Evolutionary conservation across 2,329 filamentous ascomycete genomes (phyloP).

Genomic region (Beauveria medogensis): DNA sequence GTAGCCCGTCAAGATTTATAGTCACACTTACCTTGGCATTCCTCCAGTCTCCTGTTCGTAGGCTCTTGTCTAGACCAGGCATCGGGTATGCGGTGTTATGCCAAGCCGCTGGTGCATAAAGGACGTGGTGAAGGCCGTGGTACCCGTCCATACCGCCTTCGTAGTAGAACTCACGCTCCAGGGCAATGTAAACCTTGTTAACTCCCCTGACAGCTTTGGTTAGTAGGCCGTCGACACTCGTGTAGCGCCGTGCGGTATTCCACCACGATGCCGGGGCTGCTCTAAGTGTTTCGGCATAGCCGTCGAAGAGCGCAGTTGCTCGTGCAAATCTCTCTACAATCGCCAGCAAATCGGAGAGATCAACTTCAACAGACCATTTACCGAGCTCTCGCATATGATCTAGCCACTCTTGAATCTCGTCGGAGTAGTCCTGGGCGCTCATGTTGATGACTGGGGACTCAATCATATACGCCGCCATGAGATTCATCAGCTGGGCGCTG

Average conservation of each 20-base stretch:
- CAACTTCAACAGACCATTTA: conserved; percentile 20
- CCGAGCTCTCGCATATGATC: conserved; percentile 24
- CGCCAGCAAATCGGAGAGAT: conserved; percentile 28
- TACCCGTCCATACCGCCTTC: conserved; percentile 5
- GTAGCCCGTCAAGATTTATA: neutral
- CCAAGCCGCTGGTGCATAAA: neutral
- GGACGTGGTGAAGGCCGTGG: neutral
- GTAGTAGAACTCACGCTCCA: conserved; percentile 5
- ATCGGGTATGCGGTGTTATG: neutral
- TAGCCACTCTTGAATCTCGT: conserved; percentile 28
- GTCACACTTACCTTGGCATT: neutral
- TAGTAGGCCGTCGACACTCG: no score
- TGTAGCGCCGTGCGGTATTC: neutral
- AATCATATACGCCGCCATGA: conserved; percentile 32
- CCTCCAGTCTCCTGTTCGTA: neutral
- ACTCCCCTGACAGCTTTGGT: neutral
- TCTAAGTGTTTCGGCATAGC: neutral
- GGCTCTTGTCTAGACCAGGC: conserved; percentile 1
- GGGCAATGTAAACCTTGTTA: neutral
- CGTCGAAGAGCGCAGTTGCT: neutral
- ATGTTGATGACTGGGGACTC: conserved; percentile 31
- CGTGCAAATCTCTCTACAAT: conserved; percentile 30
- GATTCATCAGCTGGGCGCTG: conserved; percentile 39
- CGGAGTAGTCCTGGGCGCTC: conserved; percentile 32
- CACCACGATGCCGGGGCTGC: neutral